phyloP scores from a whole-genome alignment of 495 filamentous ascomycete species.

The Tuber aestivum region DNA sequence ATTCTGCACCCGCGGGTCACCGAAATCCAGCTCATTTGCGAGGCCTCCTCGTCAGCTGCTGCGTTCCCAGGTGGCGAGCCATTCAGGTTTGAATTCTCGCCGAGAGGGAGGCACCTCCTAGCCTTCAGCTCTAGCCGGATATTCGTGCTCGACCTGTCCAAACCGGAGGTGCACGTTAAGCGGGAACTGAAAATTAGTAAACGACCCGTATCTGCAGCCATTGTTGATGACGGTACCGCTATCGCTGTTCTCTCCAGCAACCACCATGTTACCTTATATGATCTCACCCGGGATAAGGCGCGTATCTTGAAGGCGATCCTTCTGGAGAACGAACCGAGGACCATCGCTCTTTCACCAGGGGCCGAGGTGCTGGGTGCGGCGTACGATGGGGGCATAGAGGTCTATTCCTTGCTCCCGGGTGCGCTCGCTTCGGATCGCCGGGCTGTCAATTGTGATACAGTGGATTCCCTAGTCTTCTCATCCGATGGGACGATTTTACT shows the following conservation, averaged over 20 bases:
- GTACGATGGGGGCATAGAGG: slow-evolving; percentile 79
- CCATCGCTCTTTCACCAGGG: slow-evolving; percentile 72
- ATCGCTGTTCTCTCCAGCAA: slow-evolving; percentile 75
- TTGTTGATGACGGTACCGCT: slow-evolving; percentile 68
- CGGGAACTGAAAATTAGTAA: slow-evolving; percentile 74
- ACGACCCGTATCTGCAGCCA: slow-evolving; percentile 69
- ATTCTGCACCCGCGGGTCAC: slow-evolving; percentile 66
- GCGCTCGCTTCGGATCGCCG: slow-evolving; percentile 62
- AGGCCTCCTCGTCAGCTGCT: slow-evolving; percentile 73
- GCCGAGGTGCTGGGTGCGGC: slow-evolving; percentile 79
- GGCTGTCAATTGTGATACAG: slow-evolving; percentile 72
- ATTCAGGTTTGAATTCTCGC: slow-evolving; percentile 74
- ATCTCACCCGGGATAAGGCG: slow-evolving; percentile 56
- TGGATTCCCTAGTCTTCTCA: slow-evolving; percentile 76
- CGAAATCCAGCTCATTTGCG: slow-evolving; percentile 70
- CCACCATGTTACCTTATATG: slow-evolving; percentile 76
- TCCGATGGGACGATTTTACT: slow-evolving; percentile 78
- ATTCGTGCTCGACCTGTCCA: slow-evolving; percentile 64
- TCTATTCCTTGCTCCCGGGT: slow-evolving; percentile 63
- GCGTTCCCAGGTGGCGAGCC: slow-evolving; percentile 76
- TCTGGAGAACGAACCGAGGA: slow-evolving; percentile 67
- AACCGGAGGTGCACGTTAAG: slow-evolving; percentile 54
- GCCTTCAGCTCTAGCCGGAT: slow-evolving; percentile 84
- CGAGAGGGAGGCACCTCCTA: slow-evolving; percentile 64
- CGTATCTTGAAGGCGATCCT: slow-evolving; percentile 63